Base-by-base conservation (phyloP, 164 flowering plant genomes). In the Stephania japonica region DNA sequence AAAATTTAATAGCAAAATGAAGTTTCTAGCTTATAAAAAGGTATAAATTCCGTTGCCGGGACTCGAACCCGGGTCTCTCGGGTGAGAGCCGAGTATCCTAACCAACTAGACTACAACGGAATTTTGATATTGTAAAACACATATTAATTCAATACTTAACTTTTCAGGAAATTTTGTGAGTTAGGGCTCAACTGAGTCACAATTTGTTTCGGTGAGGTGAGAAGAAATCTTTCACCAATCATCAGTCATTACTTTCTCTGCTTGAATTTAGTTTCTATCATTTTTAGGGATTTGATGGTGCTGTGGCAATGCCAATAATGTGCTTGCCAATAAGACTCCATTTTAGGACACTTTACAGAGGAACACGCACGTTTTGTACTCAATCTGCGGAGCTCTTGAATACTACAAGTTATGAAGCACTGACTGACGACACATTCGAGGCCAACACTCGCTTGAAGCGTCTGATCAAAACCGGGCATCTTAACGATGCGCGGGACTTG, bases 31-130 rank as follows among this genome's bases (percentile, higher is more conserved):
- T n/a, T n/a, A n/a, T n/a, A n/a, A n/a, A n/a, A n/a, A n/a, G n/a
- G n/a, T n/a, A n/a, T n/a, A 70, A 71, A 1, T 89, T 91, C 94
- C 94, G 98, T 90, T 88, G 97, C 97, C 94, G 97, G 98, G 98
- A 93, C 90, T 93, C 75, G 95, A 91, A 90, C 92, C 95, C 95
- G 95, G 96, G 97, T 93, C 97, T 90, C 87, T 90, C 94, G 94
- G 98, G 97, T 91, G 98, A 93, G 96, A 91, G 97, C 93, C 96
- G 91, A 93, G 87, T 90, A 93, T 90, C 97, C 97, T 89, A 72
- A 93, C 98, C 95, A 87, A 75, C 97, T 93, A 90, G 95, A 91
- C 97, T 91, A 91, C 98, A 90, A 91, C 92, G 95, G 95, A 92
- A 65, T 76, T 27, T 7, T 44, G 49, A n/a, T n/a, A n/a, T n/a